Conservation (phyloP, 169 alveolate species). For the Plasmodium cynomolgi region DNA sequence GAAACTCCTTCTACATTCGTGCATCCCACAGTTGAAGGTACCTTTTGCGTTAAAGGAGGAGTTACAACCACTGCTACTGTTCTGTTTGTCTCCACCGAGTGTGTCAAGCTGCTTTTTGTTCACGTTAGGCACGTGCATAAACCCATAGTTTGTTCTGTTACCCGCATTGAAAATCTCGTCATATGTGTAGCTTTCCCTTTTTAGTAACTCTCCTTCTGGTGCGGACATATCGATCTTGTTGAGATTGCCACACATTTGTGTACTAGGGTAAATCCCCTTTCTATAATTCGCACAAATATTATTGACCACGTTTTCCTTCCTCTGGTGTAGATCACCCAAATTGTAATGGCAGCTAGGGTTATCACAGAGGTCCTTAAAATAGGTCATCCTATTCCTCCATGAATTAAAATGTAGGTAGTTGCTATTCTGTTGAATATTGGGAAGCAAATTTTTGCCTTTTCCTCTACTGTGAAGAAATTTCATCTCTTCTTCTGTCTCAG, state of each 20-base stretch:
- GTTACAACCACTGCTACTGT: background rate
- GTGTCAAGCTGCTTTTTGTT: background rate
- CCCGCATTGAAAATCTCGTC: background rate
- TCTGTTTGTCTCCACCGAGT: background rate
- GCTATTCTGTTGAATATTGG: background rate
- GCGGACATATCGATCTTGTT: background rate
- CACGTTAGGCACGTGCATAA: background rate
- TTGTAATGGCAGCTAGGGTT: background rate
- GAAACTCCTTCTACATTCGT: background rate
- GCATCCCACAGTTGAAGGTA: background rate
- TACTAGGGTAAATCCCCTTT: background rate
- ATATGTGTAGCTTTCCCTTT: background rate
- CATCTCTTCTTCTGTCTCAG: background rate
- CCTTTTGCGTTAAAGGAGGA: background rate
- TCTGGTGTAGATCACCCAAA: background rate
- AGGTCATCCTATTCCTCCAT: background rate
- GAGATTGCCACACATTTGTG: background rate
- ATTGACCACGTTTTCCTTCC: background rate
- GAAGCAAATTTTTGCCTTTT: background rate
- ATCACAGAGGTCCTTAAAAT: background rate
- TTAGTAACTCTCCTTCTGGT: background rate
- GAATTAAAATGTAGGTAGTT: background rate
- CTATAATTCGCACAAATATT: background rate
- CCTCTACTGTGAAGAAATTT: background rate
- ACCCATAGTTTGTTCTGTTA: background rate